Evolutionary conservation across 148 eudicot species (phyloP), one percentile per base, ranked within the genome.

Genomic region (Heliosperma pusillum): DNA sequence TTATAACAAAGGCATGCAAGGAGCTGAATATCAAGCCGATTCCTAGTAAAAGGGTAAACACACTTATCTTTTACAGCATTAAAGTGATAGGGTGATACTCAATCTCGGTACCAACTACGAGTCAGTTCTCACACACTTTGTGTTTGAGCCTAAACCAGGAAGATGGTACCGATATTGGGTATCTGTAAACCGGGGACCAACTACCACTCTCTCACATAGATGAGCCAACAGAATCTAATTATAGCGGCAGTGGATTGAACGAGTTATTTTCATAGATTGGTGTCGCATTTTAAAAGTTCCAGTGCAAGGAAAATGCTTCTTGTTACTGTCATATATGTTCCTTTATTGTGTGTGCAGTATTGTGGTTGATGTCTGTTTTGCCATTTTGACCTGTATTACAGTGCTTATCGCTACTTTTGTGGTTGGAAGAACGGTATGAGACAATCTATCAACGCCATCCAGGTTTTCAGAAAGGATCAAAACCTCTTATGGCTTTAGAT

Each of bases 401-500:
- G 98, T 94, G 98, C 47, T 74, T 92, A 26, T 90, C 98, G 0
- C 83, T 94, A 70, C 87, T 87, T 67, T 87, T 94, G 56, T 94
- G 97, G 98, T 86, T 94, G 55, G 98, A 94, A 80, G 98, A 94
- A 78, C 96, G 98, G 4, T 94, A 86, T 40, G 92, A 92, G 64
- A 89, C 93, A 29, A 85, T 92, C 44, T 94, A 94, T 66, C 88
- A 79, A 16, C 89, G 96, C 4, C 98, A 94, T 82, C 98, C 98
- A 66, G 96, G 96, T 11, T 94, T 92, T 77, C 98, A 94, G 75
- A 92, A 94, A 81, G 98, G 97, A 63, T 76, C 97, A 13, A 94
- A 94, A 85, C 98, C 97, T 1, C 90, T 94, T 65, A 79, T 90
- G 73, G 83, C 91, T 13, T 89, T 94, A 66, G 97, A 94, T 77